Evolutionary conservation across 345 rosid genomes (phyloP).

Genomic region (Lenwebbia sp.): DNA sequence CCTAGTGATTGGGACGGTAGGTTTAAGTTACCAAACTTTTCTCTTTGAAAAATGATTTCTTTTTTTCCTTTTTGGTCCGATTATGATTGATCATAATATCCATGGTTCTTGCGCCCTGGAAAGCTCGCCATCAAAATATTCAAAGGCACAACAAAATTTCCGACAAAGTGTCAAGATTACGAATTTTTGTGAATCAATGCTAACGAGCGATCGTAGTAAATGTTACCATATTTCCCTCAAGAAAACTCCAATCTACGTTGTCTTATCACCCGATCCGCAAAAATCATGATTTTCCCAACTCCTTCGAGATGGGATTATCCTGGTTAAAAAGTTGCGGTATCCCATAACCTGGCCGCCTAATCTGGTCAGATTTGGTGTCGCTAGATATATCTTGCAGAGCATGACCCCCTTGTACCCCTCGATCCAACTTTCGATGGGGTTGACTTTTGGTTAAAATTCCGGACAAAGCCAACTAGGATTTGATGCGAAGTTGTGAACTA

Average conservation of each 20-base stretch:
- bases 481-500: not conserved
- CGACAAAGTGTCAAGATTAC: not conserved
- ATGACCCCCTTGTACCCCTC: not conserved
- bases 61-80: not conserved
- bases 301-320: too few species aligned
- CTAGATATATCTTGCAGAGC: not conserved
- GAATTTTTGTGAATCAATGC: not conserved
- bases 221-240: not conserved
- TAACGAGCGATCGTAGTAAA: not conserved
- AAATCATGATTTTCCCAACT: not conserved
- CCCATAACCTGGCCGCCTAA: rapidly evolving
- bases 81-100: not conserved
- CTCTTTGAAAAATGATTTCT: too few species aligned
- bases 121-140: not conserved
- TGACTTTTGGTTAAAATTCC: not conserved
- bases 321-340: too few species aligned
- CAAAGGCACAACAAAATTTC: not conserved
- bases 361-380: rapidly evolving
- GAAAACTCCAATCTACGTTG: not conserved
- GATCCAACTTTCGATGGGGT: not conserved
- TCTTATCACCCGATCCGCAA: not conserved
- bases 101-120: not conserved
- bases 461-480: not conserved
- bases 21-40: too few species aligned
- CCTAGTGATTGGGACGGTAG: too few species aligned